Percentiles rank a stretch among this genome's conserved stretches.
Evolutionary conservation across 495 filamentous ascomycete species (phyloP).

Genomic region (Penicillium odoratum): DNA sequence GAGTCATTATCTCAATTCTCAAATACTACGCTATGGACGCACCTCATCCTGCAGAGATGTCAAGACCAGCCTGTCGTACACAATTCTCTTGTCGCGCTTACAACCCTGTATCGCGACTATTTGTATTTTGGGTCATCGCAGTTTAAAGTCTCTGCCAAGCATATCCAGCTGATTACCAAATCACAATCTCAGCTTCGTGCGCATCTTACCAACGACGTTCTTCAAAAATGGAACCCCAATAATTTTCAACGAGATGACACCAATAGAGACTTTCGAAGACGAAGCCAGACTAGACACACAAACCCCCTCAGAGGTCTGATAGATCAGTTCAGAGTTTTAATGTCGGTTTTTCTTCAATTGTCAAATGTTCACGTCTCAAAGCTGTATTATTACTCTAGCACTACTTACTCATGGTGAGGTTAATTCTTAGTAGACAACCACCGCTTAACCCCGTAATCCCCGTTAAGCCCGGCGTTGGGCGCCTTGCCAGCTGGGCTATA

Average conservation of each 20-base stretch:
- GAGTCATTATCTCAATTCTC: conserved; percentile 40
- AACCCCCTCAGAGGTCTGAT: conserved; percentile 33
- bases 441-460: too few relatives aligned
- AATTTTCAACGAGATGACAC: conserved; percentile 47
- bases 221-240: conserved; percentile 74
- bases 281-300: conserved; percentile 38
- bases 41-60: conserved; percentile 38
- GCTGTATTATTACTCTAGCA: too few relatives aligned
- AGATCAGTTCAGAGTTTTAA: conserved; percentile 61
- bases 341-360: too few relatives aligned
- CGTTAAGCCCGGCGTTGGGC: too few relatives aligned
- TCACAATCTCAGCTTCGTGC: conserved; percentile 24
- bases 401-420: too few relatives aligned
- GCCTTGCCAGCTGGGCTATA: too few relatives aligned
- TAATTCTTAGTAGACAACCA: too few relatives aligned
- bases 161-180: conserved; percentile 20
- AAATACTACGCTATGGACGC: conserved; percentile 41
- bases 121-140: background rate
- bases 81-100: conserved; percentile 43
- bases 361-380: too few relatives aligned
- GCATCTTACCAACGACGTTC: conserved; percentile 60
- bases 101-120: conserved; percentile 16
- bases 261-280: conserved; percentile 21
- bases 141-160: conserved; percentile 1
- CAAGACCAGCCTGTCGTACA: conserved; percentile 39